phyloP scores from a whole-genome alignment of 2,329 filamentous ascomycete genomes.

The Gliomastix tumulicola region DNA sequence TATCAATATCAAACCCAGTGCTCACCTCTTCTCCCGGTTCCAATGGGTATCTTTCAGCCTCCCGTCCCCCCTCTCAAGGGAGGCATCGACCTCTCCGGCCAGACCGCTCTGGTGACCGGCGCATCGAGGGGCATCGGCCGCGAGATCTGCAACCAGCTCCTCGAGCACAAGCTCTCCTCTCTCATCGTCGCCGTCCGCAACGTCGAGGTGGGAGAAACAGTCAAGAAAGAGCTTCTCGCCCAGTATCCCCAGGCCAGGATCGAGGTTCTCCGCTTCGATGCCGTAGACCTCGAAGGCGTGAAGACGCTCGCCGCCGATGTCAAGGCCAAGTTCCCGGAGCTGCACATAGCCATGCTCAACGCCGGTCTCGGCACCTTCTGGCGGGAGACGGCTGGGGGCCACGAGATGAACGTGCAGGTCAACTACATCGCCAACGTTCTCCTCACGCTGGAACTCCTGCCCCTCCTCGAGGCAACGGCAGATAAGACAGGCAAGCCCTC shows the following conservation, averaged over 20 bases:
- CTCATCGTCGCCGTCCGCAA: constrained; percentile 33
- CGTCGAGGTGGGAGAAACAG: constrained; percentile 15
- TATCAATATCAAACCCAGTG: too few species aligned
- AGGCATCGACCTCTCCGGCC: constrained; percentile 10
- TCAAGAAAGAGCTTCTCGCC: constrained; percentile 7
- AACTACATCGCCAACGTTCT: constrained; percentile 28
- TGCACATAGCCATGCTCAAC: constrained; percentile 40
- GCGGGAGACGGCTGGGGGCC: constrained; percentile 6
- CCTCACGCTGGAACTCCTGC: constrained; percentile 22
- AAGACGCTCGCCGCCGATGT: constrained; percentile 5
- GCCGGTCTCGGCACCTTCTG: constrained; percentile 24
- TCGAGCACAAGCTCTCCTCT: constrained; percentile 20
- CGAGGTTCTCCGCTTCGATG: constrained; percentile 9
- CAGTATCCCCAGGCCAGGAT: constrained; percentile 7
- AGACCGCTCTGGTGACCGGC: constrained; percentile 33
- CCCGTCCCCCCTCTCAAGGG: neutral
- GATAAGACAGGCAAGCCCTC: constrained; percentile 10
- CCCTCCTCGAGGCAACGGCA: constrained; percentile 18
- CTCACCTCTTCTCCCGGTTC: too few species aligned
- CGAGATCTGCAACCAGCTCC: constrained; percentile 28
- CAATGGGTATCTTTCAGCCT: neutral
- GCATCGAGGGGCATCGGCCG: constrained; percentile 33
- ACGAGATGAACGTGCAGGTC: constrained; percentile 30
- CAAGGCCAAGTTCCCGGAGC: constrained; percentile 1
- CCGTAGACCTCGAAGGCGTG: constrained; percentile 8